phyloP scores from a whole-genome alignment of 2,329 filamentous ascomycete genomes.

The Pseudogymnoascus sp. region DNA sequence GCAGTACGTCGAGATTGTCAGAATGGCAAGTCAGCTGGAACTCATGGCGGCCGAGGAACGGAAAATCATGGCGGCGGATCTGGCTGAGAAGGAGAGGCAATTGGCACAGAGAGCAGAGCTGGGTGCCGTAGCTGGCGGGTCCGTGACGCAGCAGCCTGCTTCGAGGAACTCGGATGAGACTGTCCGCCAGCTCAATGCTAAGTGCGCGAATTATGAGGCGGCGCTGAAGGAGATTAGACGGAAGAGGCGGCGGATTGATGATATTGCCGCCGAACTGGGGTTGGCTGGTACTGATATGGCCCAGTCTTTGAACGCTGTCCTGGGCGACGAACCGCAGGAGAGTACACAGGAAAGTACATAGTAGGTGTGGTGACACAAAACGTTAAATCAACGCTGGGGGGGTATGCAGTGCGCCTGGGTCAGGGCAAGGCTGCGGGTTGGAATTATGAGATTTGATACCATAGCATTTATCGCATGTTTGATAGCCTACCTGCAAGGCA shows the following conservation, averaged over 20 bases:
- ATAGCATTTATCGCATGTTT: not conserved
- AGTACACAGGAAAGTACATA: conserved; percentile 2
- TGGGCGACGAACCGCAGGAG: not conserved
- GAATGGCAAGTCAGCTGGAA: conserved; percentile 27
- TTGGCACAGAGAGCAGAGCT: not conserved
- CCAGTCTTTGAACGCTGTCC: not conserved
- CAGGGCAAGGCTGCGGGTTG: not conserved
- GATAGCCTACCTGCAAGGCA: not conserved
- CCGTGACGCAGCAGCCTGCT: not conserved
- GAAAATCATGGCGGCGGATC: not conserved
- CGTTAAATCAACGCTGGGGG: not conserved
- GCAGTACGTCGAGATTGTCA: conserved; percentile 30
- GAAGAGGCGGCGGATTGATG: conserved; percentile 1
- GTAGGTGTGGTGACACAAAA: not conserved
- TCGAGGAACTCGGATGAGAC: not conserved
- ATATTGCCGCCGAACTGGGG: not conserved
- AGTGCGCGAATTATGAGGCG: not conserved
- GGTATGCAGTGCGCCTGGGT: not conserved
- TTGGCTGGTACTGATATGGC: not conserved
- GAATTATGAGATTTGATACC: not conserved
- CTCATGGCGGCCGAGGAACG: conserved; percentile 51
- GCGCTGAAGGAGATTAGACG: not conserved
- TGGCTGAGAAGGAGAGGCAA: not conserved
- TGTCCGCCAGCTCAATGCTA: not conserved
- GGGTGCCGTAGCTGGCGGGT: not conserved